Evolutionary conservation across 2,329 filamentous ascomycete genomes (phyloP).

Genomic region (Phialophora macrospora): DNA sequence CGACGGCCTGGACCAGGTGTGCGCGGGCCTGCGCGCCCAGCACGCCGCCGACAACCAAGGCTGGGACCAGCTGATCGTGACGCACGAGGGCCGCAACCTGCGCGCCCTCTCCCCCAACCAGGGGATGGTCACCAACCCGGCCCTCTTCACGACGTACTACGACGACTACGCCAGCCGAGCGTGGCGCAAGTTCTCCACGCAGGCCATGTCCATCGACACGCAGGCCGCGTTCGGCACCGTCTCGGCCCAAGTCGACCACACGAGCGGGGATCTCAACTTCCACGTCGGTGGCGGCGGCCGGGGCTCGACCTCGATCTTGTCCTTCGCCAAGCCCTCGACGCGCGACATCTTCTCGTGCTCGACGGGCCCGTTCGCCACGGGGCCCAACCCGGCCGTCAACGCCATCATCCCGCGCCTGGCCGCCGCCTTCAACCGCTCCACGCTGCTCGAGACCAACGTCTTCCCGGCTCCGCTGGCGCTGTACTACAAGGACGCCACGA

Average conservation of each 20-base stretch:
- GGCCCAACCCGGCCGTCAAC: constrained; percentile 55
- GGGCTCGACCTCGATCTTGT: constrained; percentile 37
- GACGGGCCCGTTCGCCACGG: constrained; percentile 62
- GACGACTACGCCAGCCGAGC: constrained; percentile 58
- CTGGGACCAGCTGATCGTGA: constrained; percentile 67
- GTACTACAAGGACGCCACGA: constrained; percentile 62
- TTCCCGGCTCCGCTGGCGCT: constrained; percentile 57
- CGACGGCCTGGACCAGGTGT: constrained; percentile 63
- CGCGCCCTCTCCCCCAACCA: constrained; percentile 52
- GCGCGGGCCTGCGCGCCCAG: constrained; percentile 61
- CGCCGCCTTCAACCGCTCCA: constrained; percentile 76
- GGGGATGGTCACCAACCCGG: constrained; percentile 49
- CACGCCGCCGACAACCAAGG: constrained; percentile 59
- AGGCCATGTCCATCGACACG: constrained; percentile 65
- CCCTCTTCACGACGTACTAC: constrained; percentile 59
- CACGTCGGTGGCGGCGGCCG: constrained; percentile 31
- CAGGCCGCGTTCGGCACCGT: constrained; percentile 64
- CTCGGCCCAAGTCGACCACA: constrained; percentile 52
- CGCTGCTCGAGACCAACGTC: constrained; percentile 57
- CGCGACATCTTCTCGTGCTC: constrained; percentile 71
- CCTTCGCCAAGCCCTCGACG: constrained; percentile 63
- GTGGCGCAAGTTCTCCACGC: constrained; percentile 54
- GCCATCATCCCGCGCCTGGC: constrained; percentile 74
- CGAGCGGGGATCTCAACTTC: constrained; percentile 50
- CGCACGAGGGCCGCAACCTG: constrained; percentile 46